phyloP scores from a whole-genome alignment of 2,329 filamentous ascomycete species.

The Colletotrichum lindemuthianum region DNA sequence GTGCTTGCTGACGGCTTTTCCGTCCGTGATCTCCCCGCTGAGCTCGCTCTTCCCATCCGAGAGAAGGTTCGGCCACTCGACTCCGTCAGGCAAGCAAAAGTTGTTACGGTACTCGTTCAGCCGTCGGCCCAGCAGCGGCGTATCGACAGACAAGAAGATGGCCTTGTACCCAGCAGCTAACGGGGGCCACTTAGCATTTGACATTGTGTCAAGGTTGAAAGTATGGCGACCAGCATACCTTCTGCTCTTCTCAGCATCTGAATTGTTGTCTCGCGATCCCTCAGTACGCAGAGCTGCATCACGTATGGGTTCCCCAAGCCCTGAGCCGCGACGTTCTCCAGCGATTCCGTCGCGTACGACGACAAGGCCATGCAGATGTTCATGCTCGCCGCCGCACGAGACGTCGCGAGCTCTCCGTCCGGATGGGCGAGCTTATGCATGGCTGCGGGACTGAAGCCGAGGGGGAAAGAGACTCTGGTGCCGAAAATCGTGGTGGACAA shows the following conservation, averaged over 20 bases:
- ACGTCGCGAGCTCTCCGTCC: slow-evolving; percentile 61
- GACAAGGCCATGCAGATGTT: slow-evolving; percentile 56
- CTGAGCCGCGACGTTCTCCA: slow-evolving; percentile 57
- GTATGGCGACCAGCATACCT: slow-evolving; percentile 42
- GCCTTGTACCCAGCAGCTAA: slow-evolving; percentile 53
- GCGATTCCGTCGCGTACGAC: slow-evolving; percentile 54
- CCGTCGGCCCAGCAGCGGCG: slow-evolving; percentile 61
- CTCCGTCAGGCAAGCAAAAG: slow-evolving; percentile 45
- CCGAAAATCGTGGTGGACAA: slow-evolving; percentile 56
- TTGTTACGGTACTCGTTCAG: slow-evolving; percentile 64
- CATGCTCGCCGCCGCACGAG: slow-evolving; percentile 54
- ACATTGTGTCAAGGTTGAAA: too few relatives aligned
- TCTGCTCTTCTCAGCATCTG: slow-evolving; percentile 54
- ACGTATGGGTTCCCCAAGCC: slow-evolving; percentile 47
- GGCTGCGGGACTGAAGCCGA: slow-evolving; percentile 65
- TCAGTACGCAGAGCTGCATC: slow-evolving; percentile 64
- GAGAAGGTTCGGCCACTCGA: slow-evolving; percentile 14
- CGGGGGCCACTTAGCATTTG: too few relatives aligned
- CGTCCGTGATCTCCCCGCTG: slow-evolving; percentile 3
- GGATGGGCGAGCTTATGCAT: slow-evolving; percentile 64
- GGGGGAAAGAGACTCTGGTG: slow-evolving; percentile 55
- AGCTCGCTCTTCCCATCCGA: slow-evolving; percentile 37
- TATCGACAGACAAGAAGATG: slow-evolving; percentile 64
- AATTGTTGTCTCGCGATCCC: slow-evolving; percentile 54
- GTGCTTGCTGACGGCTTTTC: background rate